Evolutionary conservation across 1,284 basidiomycete genomes (phyloP).

Genomic region (Ganoderma lucidum): DNA sequence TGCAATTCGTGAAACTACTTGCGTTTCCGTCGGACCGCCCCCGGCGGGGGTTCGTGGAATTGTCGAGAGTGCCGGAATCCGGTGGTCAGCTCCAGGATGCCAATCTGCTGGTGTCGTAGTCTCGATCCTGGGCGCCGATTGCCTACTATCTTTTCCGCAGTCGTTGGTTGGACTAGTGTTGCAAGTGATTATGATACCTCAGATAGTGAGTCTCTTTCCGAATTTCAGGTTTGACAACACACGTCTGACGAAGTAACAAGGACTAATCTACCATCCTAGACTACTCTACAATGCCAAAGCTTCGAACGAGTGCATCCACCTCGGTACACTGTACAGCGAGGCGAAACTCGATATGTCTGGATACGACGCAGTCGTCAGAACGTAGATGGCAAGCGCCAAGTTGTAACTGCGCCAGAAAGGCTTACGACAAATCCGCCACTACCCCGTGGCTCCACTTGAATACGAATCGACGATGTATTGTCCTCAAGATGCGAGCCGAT

Average conservation of each 20-base stretch:
- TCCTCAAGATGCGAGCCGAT: constrained; percentile 20
- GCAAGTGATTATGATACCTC: too few relatives aligned
- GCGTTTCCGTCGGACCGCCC: background rate
- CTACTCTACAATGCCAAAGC: background rate
- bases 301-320: constrained; percentile 10
- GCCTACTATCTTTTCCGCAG: too few relatives aligned
- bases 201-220: too few relatives aligned
- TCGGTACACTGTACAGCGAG: background rate
- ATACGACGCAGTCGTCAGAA: background rate
- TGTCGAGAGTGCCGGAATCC: background rate
- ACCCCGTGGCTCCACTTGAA: background rate
- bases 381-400: background rate
- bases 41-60: background rate
- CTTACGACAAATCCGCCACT: constrained; percentile 10
- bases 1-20: background rate
- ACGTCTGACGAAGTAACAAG: too few relatives aligned
- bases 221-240: too few relatives aligned
- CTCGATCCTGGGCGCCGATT: too few relatives aligned
- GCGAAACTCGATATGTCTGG: constrained; percentile 11
- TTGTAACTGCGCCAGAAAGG: background rate
- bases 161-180: background rate
- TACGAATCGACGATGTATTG: constrained; percentile 11
- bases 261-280: too few relatives aligned
- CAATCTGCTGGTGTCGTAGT: too few relatives aligned
- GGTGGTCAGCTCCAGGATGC: constrained; percentile 1